Evolutionary conservation across 305 asterid species (phyloP), one percentile per base, ranked within the genome.

Genomic region (Rubia balearica): DNA sequence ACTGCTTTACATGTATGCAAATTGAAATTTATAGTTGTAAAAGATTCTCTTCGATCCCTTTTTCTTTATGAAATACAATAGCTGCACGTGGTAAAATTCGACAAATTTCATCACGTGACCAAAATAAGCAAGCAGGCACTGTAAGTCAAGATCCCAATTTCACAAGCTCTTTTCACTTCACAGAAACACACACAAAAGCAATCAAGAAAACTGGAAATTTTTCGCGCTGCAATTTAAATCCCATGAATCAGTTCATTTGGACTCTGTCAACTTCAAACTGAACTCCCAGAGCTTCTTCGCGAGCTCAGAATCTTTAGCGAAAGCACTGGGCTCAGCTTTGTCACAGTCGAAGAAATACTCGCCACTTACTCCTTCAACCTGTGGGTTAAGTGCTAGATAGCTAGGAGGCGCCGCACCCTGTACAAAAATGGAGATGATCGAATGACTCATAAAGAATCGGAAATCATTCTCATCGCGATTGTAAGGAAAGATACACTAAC

Each of bases 241-340:
- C 0, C 33, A 6, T 4, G 10, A 16, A 6, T 7, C 5, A 51
- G 22, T 46, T 27, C 51, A 22, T 33, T 71, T 41, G 75, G 61
- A 41, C 30, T 59, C 8, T 6, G 49, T 55, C 75, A 75, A 59
- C 33, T 60, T 60, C 38, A 60, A 22, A 30, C 64, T 60, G 8
- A 60, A 60, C 40, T 60, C 64, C 64, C 64, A 60, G 16, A 60
- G 64, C 38, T 30, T 27, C 64, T 30, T 60, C 7, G 64, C 64
- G 3, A 60, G 38, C 5, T 60, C 64, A 7, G 38, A 22, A 11
- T 60, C 64, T 30, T 22, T 22, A 14, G 64, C 64, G 8, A 22
- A 22, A 5, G 64, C 17, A 30, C 64, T 60, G 1, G 64, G 40
- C 64, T 60, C 38, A 1, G 64, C 33, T 60, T 22, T 22, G 38